These are phyloP conservation scores for Solanum gandarillasii DNA, from an alignment of 257 asterid genomes.

Conservation along the genomic window DNA sequence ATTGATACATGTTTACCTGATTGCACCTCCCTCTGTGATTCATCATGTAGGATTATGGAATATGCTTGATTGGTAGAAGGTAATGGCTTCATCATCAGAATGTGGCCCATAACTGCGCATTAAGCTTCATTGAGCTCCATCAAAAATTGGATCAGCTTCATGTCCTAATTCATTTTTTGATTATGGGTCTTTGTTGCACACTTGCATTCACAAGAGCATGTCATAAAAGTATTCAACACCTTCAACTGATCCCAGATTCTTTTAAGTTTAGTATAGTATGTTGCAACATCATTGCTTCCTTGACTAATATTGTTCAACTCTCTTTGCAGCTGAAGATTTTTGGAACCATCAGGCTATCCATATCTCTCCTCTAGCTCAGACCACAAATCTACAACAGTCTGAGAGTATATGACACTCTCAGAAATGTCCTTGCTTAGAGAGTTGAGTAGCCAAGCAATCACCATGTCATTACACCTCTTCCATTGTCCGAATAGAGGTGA, in stretches of 20 bases:
- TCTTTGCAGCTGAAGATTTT: background rate
- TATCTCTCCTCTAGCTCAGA: background rate
- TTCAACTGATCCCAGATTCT: background rate
- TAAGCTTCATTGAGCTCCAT: background rate
- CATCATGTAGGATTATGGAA: background rate
- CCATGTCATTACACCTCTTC: background rate
- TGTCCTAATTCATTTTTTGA: no score
- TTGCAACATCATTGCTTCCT: background rate
- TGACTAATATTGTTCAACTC: background rate
- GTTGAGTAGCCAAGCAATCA: background rate
- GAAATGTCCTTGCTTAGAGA: background rate
- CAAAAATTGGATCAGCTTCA: no score
- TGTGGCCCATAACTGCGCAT: background rate
- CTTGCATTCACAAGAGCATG: background rate
- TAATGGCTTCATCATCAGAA: background rate
- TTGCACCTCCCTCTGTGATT: background rate
- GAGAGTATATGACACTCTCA: background rate
- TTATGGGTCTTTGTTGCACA: no score
- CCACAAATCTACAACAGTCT: background rate
- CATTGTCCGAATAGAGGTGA: background rate
- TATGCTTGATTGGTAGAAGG: background rate
- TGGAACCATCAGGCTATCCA: background rate
- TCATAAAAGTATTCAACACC: background rate
- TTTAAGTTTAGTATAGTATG: background rate
- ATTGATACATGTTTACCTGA: background rate